Evolutionary conservation across 495 filamentous ascomycete species (phyloP), one percentile per base, ranked within the genome.

Genomic region (Pseudoneurospora amorphoporcata): DNA sequence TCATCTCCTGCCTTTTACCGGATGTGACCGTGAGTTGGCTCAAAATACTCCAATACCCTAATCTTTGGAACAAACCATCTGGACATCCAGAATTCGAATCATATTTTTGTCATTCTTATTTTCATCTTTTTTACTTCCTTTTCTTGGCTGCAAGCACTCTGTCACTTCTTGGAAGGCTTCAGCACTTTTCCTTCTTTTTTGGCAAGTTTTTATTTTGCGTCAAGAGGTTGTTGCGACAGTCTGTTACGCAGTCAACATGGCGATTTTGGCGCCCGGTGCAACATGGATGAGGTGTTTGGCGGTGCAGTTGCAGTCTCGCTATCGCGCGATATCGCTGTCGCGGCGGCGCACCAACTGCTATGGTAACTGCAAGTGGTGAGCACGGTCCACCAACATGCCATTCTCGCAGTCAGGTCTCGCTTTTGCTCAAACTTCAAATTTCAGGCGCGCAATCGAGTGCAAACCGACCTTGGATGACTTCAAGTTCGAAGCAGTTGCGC

Each of bases 1-100:
- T 80, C 79, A 80, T 80, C 76, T 80, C 79, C 79, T 80, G 79
- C 79, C 79, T 80, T 80, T 80, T 80, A 80, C 79, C 79, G 79
- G 79, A 80, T 80, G 79, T 80, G 79, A 80, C 79, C 79, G 79
- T 80, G 79, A 77, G 79, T 80, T 79, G 79, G 79, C 79, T 73
- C 75, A 70, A 78, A 76, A 80, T 76, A 79, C 79, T 80, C 79
- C 79, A 76, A 76, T 79, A 65, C 70, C 37, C 41, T 61, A 80
- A 80, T 80, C 79, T 80, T 80, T 80, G 79, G 79, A 77, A 80
- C 70, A 75, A 68, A n/a, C 68, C 39, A 41, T 80, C 77, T 79
- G 77, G 77, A 73, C 42, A 69, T 70, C 79, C 75, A 76, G 77
- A 80, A 61, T 80, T 80, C 79, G 72, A 80, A 70, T 79, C 71